phyloP scores from a whole-genome alignment of 2,329 filamentous ascomycete genomes.

The Pseudogymnoascus sp. region DNA sequence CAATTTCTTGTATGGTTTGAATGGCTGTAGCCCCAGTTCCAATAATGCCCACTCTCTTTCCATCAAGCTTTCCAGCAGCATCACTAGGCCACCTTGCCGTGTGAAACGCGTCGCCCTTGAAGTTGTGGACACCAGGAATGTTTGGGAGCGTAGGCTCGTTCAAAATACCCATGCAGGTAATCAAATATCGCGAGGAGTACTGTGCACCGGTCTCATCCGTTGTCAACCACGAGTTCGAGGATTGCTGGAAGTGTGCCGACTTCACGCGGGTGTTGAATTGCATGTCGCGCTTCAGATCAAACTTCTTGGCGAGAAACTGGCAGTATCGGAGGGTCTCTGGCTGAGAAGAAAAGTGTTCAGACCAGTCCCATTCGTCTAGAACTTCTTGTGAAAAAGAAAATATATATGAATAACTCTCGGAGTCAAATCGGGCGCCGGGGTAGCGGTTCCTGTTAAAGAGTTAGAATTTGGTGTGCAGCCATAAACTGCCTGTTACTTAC shows the following conservation, averaged over 20 bases:
- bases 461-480: neutral
- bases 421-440: conserved; percentile 37
- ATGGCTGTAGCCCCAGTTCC: conserved; percentile 23
- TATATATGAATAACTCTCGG: conserved; percentile 36
- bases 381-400: conserved; percentile 29
- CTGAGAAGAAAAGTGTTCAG: conserved; percentile 31
- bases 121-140: conserved; percentile 10
- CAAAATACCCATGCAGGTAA: conserved; percentile 10
- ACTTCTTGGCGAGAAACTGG: conserved; percentile 34
- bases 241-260: conserved; percentile 30
- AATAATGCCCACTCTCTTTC: conserved; percentile 15
- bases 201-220: conserved; percentile 22
- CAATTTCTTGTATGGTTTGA: conserved; percentile 21
- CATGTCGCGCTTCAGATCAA: conserved; percentile 33
- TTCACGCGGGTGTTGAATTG: conserved; percentile 33
- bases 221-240: conserved; percentile 31
- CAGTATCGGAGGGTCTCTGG: conserved; percentile 38
- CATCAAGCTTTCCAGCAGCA: conserved; percentile 13
- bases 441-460: conserved; percentile 28
- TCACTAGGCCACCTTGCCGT: conserved; percentile 10
- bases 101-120: conserved; percentile 11
- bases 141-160: conserved; percentile 10
- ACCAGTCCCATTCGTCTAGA: conserved; percentile 37
- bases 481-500: conserved; percentile 12
- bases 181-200: conserved; percentile 11